These are phyloP conservation scores for Neoarthrinium moseri DNA, from an alignment of 2,329 filamentous ascomycete species.

Conservation along the genomic window DNA sequence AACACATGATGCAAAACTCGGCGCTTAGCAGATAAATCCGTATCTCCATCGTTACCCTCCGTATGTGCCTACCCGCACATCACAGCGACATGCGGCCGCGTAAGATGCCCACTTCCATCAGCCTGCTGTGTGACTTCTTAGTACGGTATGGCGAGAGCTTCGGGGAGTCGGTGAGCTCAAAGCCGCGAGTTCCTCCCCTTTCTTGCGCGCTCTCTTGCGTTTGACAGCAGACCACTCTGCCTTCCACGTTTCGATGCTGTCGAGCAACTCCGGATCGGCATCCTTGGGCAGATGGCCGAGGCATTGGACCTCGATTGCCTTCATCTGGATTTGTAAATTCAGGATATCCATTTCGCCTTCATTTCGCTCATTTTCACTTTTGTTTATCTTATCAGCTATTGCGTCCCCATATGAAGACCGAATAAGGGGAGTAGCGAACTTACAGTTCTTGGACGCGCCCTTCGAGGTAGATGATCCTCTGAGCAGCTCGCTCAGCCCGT, in stretches of 20 bases:
- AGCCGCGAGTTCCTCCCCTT: neutral
- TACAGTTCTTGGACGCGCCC: conserved; percentile 58
- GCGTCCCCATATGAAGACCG: conserved; percentile 3
- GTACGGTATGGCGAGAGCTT: neutral
- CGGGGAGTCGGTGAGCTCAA: neutral
- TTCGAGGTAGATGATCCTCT: conserved; percentile 60
- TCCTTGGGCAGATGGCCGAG: conserved; percentile 44
- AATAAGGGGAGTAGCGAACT: conserved; percentile 21
- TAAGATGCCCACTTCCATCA: neutral
- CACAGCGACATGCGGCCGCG: too few relatives aligned
- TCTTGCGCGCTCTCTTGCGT: conserved; percentile 37
- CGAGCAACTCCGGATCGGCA: conserved; percentile 54
- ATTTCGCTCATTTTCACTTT: conserved; percentile 53
- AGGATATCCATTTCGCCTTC: conserved; percentile 60
- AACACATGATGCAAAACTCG: too few relatives aligned
- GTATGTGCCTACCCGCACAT: too few relatives aligned
- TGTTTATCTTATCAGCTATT: neutral
- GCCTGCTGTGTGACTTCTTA: conserved; percentile 1
- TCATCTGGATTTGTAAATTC: conserved; percentile 60
- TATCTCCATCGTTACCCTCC: too few relatives aligned
- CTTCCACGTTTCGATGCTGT: conserved; percentile 62
- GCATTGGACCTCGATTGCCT: conserved; percentile 61
- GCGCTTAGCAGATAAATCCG: too few relatives aligned
- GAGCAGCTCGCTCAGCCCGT: conserved; percentile 55
- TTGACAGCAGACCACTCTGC: conserved; percentile 55